Evolutionary conservation across 371 early-diverging fungal species (phyloP), one percentile per base, ranked within the genome.

Genomic region (Apophysomyces variabilis): DNA sequence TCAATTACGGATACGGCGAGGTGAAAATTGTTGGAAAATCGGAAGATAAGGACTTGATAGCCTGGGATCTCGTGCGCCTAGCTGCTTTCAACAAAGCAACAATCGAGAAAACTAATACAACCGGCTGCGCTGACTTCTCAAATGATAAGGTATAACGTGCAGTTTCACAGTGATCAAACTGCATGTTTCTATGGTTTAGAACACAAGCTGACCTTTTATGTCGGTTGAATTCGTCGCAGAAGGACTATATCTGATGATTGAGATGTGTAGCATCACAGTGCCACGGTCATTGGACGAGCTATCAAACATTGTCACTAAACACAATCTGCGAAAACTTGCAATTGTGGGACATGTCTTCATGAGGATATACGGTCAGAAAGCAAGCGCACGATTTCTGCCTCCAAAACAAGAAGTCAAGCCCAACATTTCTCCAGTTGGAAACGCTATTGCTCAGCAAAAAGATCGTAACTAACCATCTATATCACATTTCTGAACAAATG

Each of bases 21-120:
- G 47, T 47, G 47, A 47, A 47, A 47, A 47, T 47, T 47, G 16
- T 21, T 47, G 21, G 47, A 41, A 47, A 7, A 47, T 47, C 21
- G 18, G 21, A 47, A 47, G 47, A 47, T 21, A 47, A 47, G 18
- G 62, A 67, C 56, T 66, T 68, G 71, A 65, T 70, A 44, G 68
- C 66, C 47, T 74, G 65, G 68, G 71, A 71, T 35, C 66, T 71
- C 18, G 62, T 75, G 38, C 61, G 67, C 14, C 68, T 76, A 5
- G 68, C 70, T 7, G 16, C 58, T 18, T 66, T 72, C 46, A 62
- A 64, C 56, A 68, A 67, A 58, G 47, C 47, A 47, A 18, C 18
- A 21, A 47, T 47, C 21, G 61, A 61, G 0, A 39, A 35, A 14
- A 43, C 44, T 43, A 14, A 61, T 45, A 61, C 61, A 43, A 43